These are phyloP conservation scores for Achlya hypogyna DNA, from an alignment of 352 stramenopile species.

Conservation along the genomic window DNA sequence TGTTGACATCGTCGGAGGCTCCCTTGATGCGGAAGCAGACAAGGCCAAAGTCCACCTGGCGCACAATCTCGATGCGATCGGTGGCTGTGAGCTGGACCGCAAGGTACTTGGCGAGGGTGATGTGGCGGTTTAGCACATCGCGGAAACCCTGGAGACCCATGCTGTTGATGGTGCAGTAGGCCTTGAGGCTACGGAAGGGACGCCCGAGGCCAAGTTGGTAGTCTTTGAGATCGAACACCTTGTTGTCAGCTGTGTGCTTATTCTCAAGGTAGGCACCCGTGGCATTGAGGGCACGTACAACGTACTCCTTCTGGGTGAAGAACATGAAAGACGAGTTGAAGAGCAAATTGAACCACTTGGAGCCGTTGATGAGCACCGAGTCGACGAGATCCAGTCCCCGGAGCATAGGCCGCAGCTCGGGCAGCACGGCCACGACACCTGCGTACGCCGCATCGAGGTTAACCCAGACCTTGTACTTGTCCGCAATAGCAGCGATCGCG, in stretches of 20 bases:
- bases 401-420: constrained; percentile 43
- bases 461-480: constrained; percentile 41
- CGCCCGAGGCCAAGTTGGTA: constrained; percentile 66
- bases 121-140: constrained; percentile 40
- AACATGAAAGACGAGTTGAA: constrained; percentile 59
- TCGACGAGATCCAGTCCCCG: constrained; percentile 48
- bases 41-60: constrained; percentile 14
- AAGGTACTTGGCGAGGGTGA: constrained; percentile 35
- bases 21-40: constrained; percentile 15
- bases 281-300: constrained; percentile 45
- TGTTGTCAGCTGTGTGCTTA: constrained; percentile 39
- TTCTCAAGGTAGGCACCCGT: constrained; percentile 68
- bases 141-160: constrained; percentile 50
- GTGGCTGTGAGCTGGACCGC: constrained; percentile 18
- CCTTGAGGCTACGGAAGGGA: constrained; percentile 58
- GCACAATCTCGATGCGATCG: constrained; percentile 10
- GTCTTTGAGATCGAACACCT: constrained; percentile 55
- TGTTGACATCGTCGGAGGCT: neutral
- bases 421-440: constrained; percentile 38
- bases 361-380: constrained; percentile 59
- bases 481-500: constrained; percentile 31
- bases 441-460: constrained; percentile 60
- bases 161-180: constrained; percentile 60
- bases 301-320: constrained; percentile 43
- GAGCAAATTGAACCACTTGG: constrained; percentile 68